phyloP scores from a whole-genome alignment of 345 rosid species.

The Gynandropsis gynandra region DNA sequence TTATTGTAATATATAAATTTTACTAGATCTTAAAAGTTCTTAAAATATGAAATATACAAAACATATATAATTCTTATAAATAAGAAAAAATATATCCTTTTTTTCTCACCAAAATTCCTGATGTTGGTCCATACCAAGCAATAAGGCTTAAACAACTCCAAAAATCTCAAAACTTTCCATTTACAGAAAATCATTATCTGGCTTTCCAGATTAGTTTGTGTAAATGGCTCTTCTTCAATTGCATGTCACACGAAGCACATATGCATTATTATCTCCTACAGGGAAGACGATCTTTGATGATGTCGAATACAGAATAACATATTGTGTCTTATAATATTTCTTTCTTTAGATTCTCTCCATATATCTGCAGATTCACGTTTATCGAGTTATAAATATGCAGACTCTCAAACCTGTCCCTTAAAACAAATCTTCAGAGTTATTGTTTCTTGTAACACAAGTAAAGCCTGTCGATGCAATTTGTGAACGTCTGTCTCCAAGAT shows the following conservation, averaged over 20 bases:
- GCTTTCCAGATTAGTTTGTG: background rate
- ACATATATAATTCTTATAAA: too few relatives aligned
- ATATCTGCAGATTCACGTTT: constrained; percentile 13
- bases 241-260: too few relatives aligned
- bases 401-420: constrained; percentile 5
- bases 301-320: too few relatives aligned
- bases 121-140: constrained; percentile 18
- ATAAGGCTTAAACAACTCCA: constrained; percentile 15
- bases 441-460: constrained; percentile 17
- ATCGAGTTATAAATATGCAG: constrained; percentile 11
- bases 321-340: too few relatives aligned
- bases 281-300: too few relatives aligned
- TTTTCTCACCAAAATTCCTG: background rate
- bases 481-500: constrained; percentile 18
- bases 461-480: constrained; percentile 15
- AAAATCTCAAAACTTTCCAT: constrained; percentile 23
- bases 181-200: constrained; percentile 16
- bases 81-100: too few relatives aligned
- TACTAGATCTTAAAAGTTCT: too few relatives aligned
- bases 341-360: constrained; percentile 15
- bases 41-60: too few relatives aligned
- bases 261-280: background rate
- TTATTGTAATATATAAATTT: too few relatives aligned
- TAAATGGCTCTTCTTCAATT: too few relatives aligned
- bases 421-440: background rate